Evolutionary conservation across 306 rosid genomes (phyloP), one percentile per base, ranked within the genome.

Genomic region (Ormosia emarginata): DNA sequence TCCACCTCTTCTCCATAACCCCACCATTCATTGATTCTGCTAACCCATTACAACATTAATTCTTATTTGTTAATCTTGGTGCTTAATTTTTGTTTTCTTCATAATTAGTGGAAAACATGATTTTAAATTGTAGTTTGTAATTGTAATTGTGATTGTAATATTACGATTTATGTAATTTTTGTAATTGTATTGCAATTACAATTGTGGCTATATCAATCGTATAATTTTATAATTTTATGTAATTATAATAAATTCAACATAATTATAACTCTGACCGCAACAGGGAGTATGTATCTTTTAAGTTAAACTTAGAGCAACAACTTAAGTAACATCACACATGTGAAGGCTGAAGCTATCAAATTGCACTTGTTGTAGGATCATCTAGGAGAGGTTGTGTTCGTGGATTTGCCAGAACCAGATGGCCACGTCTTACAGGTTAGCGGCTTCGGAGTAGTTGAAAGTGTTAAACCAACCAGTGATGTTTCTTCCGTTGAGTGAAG

Each of bases 401-500:
- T 93, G 86, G 97, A 95, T 68, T 89, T 95, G 82, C 99, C 99
- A 33, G 97, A 95, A 65, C 3, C 85, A 0, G 97, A 96, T 1
- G 71, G 53, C 17, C 30, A 90, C 5, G 99, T 90, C 41, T 34
- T 83, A 8, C 67, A 87, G 79, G 94, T 90, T 11, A 0, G 50
- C 0, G 77, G 93, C 81, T 95, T 95, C 41, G 98, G 99, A 76
- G 94, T 97, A 3, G 99, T 95, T 79, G 99, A 93, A 57, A 95
- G 99, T 90, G 98, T 95, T 33, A 95, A 95, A 76, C 98, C 99
- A 68, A 92, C 97, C 10, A 93, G 99, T 88, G 99, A 95, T 69
- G 15, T 95, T 24, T 24, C 24, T 24, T 24, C 24, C 24, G 1
- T 24, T 24, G 24, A 24, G 24, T 24, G 24, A 24, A 24, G 24